Evolutionary conservation across 306 rosid genomes (phyloP), one percentile per base, ranked within the genome.

Genomic region (Vigna radiata): DNA sequence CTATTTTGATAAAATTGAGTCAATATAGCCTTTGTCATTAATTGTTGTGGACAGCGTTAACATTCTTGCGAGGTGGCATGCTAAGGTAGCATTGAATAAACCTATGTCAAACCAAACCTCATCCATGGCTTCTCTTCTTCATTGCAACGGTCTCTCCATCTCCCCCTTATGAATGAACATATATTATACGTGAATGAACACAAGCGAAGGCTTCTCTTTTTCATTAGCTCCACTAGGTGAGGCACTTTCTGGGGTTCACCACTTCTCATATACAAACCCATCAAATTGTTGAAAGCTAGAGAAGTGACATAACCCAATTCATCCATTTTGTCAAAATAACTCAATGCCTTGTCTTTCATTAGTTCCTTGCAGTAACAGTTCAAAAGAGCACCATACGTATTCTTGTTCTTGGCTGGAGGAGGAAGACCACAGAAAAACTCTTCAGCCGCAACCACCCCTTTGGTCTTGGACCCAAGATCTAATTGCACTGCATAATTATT

Each of bases 331-430:
- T 76, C 62, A 53, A 83, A 91, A 68, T 72, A 86, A 27, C 81
- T 70, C 84, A 90, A 69, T 0, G 96, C 99, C 87, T 88, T 87
- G 39, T 88, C 92, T 59, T 61, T 73, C 91, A 85, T 81, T 23
- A 73, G 21, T 68, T 77, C 86, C 86, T 69, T 90, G 87, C 99
- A 92, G 50, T 89, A 95, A 75, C 91, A 88, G 73, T 85, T 82
- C 79, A 92, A 44, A 61, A 92, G 99, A 29, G 96, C 80, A 62
- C 97, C 96, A 11, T 85, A 86, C 48, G 97, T 88, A 0, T 50
- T 76, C 72, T 54, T 86, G 87, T 89, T 87, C 83, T 86, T 86
- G 12, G 85, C 86, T 18, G 13, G 11, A 18, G 85, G 74, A 13
- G 87, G 77, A 36, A 90, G 86, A 70, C 21, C 21, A 19, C 21